Evolutionary conservation across 306 rosid genomes (phyloP), one percentile per base, ranked within the genome.

Genomic region (Malus domestica): DNA sequence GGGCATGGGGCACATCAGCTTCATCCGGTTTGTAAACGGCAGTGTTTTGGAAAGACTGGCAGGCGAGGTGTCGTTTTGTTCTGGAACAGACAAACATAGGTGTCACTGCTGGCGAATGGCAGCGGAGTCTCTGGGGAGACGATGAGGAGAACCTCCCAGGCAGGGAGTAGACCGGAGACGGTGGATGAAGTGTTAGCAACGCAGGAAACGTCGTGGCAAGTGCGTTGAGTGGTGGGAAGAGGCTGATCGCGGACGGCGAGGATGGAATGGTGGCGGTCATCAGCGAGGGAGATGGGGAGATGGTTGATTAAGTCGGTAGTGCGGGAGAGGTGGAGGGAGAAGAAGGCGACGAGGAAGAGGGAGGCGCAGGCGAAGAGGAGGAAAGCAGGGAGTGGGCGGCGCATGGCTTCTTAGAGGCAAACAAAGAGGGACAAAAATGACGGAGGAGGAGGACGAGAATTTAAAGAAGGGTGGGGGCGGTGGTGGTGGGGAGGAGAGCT

Each of bases 61-160:
- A 16, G 70, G 71, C 7, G 96, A 67, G 2, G 72, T 79, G 40
- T 32, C 79, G 64, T 77, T 79, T 77, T 79, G 80, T 82, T 87
- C 63, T 61, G 86, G 80, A 92, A 92, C 8, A 87, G 52, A 35
- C 97, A 92, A 20, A 62, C 20, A 32, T 68, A 66, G 0, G 62
- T 72, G 22, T 74, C 55, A 9, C 8, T 40, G 35, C 45, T 6
- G 30, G 3, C 10, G 23, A 82, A 63, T 13, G 19, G 54, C 4
- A 83, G 23, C 4, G 54, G 80, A 13, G 81, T 77, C 58, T 76
- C 72, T 2, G 80, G 80, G 0, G 85, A 76, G 35, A 78, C 75
- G 45, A 90, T 63, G 38, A 90, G 14, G n/a, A 92, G 84, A 68
- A 92, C 51, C 75, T 90, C 88, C 97, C 96, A 92, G 54, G 80